These are phyloP conservation scores for Chaetomium cochliodes DNA, from an alignment of 495 filamentous ascomycete genomes.

Conservation along the genomic window DNA sequence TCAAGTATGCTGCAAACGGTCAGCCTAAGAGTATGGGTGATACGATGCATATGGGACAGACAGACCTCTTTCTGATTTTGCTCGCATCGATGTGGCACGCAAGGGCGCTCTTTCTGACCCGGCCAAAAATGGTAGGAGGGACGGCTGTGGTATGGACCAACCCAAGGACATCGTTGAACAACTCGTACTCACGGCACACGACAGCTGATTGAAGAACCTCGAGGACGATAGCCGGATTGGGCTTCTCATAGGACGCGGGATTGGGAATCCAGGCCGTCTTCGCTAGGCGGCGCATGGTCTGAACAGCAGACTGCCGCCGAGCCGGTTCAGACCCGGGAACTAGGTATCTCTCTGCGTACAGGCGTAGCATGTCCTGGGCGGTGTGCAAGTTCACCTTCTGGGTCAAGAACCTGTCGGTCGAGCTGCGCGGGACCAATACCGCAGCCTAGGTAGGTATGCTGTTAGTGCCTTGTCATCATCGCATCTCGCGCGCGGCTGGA, in stretches of 20 bases:
- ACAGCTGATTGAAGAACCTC: constrained; percentile 4
- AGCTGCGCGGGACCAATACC: neutral
- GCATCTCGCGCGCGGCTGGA: neutral
- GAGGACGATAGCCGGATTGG: neutral
- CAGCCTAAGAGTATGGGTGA: neutral
- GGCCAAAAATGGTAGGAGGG: neutral
- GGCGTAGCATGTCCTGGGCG: neutral
- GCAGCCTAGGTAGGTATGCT: neutral
- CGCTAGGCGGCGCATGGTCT: neutral
- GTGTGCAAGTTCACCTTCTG: neutral
- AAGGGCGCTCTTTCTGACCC: constrained; percentile 3
- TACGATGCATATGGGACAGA: neutral
- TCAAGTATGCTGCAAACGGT: neutral
- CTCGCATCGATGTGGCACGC: constrained; percentile 13
- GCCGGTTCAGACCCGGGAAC: neutral
- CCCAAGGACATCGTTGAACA: constrained; percentile 20
- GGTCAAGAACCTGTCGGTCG: neutral
- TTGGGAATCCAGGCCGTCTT: neutral
- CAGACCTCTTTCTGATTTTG: constrained; percentile 18
- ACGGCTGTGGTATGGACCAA: constrained; percentile 9
- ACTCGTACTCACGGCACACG: constrained; percentile 14
- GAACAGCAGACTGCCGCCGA: neutral
- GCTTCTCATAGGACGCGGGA: neutral
- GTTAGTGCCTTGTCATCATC: neutral
- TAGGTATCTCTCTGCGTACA: neutral